phyloP scores from a whole-genome alignment of 805 yeast genomes.

The Saccharomycopsis babjevae region DNA sequence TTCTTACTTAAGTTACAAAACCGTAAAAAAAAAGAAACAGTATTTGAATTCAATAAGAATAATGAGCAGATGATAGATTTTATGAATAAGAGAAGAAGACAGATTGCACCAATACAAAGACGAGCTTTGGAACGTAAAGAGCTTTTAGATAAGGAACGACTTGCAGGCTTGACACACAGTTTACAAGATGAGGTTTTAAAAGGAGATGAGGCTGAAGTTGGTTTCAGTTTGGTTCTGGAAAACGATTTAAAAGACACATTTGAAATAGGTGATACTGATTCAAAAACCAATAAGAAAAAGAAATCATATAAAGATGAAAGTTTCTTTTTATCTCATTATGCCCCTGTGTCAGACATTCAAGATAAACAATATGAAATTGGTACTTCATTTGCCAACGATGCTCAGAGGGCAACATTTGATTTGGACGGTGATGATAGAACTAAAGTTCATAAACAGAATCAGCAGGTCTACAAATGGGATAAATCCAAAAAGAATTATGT shows the following conservation, averaged over 20 bases:
- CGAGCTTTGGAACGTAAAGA: conserved; percentile 63
- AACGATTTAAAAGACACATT: conserved; percentile 38
- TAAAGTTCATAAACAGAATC: conserved; percentile 52
- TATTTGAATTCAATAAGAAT: conserved; percentile 73
- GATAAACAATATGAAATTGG: conserved; percentile 55
- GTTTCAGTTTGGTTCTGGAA: conserved; percentile 30
- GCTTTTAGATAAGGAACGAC: conserved; percentile 59
- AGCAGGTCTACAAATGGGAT: conserved; percentile 79
- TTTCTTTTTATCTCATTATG: conserved; percentile 80
- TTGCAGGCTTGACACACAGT: conserved; percentile 63
- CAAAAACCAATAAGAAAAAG: conserved; percentile 23
- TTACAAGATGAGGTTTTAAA: conserved; percentile 61
- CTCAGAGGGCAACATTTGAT: conserved; percentile 79
- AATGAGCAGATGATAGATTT: conserved; percentile 66
- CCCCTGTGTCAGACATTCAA: conserved; percentile 68
- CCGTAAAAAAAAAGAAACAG: conserved; percentile 75
- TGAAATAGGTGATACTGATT: conserved; percentile 40
- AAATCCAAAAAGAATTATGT: conserved; percentile 84
- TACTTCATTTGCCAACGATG: conserved; percentile 70
- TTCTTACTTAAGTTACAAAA: conserved; percentile 65
- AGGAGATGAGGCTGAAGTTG: conserved; percentile 25
- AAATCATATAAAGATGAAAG: conserved; percentile 66
- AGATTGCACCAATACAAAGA: conserved; percentile 79
- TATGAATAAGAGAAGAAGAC: conserved; percentile 80
- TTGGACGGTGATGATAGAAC: conserved; percentile 63